Base-by-base conservation (phyloP, 2,329 filamentous ascomycete genomes). In the Blastomyces percursus region DNA sequence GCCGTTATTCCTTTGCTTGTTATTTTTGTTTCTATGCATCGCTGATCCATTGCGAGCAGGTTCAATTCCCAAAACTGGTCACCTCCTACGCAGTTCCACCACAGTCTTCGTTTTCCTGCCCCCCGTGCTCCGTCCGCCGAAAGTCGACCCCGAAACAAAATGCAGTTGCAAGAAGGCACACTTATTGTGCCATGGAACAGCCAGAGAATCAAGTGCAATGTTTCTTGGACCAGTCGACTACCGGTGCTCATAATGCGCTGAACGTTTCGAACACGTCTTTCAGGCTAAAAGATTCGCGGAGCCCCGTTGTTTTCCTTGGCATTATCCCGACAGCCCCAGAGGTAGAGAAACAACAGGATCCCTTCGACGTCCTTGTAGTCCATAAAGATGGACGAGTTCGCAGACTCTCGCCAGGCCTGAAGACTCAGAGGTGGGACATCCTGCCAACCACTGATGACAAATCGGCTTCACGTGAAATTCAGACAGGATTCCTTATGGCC, bases 41-140 rank as follows among this genome's bases (percentile, higher is more conserved):
- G 24, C 61, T 63, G 21, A 61, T 66, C 50, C n/a, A 51, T 48
- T 42, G 12, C 14, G 48, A 71, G 12, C 63, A 86, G 84, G 74
- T 86, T 27, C 82, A 85, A 78, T 83, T 81, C 60, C 82, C 84
- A 9, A 83, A 81, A 67, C 77, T 84, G 9, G 76, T 84, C 21
- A 81, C 82, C 42, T 86, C 84, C 19, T 85, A 86, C 71, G 82
- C 84, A 60, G 75, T 86, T 19, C 83, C 84, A 44, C 84, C 84
- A 35, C 80, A 84, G 68, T 80, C 82, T 30, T 78, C 77, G 19
- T 82, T 86, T 70, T 78, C 79, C 61, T 81, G 82, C 60, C 76
- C 81, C 42, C 84, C 84, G 60, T 84, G 79, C 69, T 86, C 84
- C 30, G 76, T 85, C 54, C 81, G 83, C 70, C 76, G 77, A 65